Evolutionary conservation across 2,329 filamentous ascomycete species (phyloP).

Genomic region (Epicoccum sorghinum): DNA sequence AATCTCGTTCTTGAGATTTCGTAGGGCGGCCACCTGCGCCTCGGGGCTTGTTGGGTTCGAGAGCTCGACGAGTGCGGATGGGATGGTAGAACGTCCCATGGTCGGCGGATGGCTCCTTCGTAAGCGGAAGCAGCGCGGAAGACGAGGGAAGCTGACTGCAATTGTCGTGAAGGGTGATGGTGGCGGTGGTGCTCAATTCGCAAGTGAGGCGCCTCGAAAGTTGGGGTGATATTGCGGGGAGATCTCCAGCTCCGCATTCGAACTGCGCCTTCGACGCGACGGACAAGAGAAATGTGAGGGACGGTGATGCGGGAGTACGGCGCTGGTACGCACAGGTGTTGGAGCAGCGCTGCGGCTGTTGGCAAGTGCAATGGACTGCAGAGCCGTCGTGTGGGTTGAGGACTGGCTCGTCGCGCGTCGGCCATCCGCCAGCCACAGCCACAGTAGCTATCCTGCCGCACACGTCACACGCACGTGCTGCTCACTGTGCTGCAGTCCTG

Average conservation of each 20-base stretch:
- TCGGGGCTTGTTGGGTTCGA: conserved; percentile 44
- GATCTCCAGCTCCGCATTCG: conserved; percentile 20
- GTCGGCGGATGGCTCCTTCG: background rate
- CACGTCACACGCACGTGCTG: conserved; percentile 22
- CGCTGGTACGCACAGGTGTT: background rate
- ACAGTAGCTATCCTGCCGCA: conserved; percentile 7
- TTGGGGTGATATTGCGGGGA: conserved; percentile 19
- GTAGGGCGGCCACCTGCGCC: conserved; percentile 63
- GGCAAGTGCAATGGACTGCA: conserved; percentile 6
- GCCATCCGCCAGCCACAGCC: background rate
- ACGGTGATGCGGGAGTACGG: background rate
- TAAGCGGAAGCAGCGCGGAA: background rate
- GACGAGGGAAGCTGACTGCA: background rate
- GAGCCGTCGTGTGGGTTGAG: conserved; percentile 9
- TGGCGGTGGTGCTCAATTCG: background rate
- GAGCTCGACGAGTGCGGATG: conserved; percentile 47
- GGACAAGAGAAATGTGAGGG: background rate
- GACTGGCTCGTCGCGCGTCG: conserved; percentile 2
- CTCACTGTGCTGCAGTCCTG: background rate
- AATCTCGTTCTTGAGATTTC: conserved; percentile 83
- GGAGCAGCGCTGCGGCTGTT: background rate
- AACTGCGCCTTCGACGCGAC: conserved; percentile 2
- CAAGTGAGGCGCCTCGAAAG: background rate
- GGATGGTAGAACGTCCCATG: conserved; percentile 47
- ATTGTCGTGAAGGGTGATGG: background rate